A percentile compares a stretch with the other conserved stretches of the same genome.
Conservation (phyloP, 495 filamentous ascomycete genomes). For the Xylona heveae region DNA sequence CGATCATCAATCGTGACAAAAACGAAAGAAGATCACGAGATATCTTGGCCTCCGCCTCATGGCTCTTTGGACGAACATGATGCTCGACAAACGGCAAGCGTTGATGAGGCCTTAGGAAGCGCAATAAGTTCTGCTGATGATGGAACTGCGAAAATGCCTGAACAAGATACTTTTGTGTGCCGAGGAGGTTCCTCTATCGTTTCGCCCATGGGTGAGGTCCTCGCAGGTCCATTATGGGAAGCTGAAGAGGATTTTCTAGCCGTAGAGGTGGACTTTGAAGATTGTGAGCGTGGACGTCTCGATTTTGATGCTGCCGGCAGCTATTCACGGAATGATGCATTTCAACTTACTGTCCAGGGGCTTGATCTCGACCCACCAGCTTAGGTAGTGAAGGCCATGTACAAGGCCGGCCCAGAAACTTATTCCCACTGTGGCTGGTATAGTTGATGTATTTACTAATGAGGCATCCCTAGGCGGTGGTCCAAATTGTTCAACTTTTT, state of each 20-base stretch:
- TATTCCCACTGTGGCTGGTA: no score
- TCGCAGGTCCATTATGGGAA: slow-evolving; percentile 72
- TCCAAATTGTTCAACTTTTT: no score
- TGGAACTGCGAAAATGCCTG: no score
- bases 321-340: slow-evolving; percentile 14
- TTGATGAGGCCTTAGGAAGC: background rate
- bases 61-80: slow-evolving; percentile 5
- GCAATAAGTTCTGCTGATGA: no score
- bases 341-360: slow-evolving; percentile 3
- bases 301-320: slow-evolving; percentile 26
- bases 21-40: slow-evolving; percentile 30
- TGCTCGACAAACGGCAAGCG: slow-evolving; percentile 1
- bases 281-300: slow-evolving; percentile 37
- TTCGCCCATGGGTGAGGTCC: slow-evolving; percentile 51
- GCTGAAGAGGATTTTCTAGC: slow-evolving; percentile 36
- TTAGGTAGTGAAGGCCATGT: no score
- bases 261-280: slow-evolving; percentile 35
- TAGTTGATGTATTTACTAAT: no score
- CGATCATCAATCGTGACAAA: slow-evolving; percentile 17
- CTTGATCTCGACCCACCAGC: slow-evolving; percentile 2
- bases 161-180: no score
- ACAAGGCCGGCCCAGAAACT: no score
- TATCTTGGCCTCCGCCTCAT: slow-evolving; percentile 21
- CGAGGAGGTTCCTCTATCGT: slow-evolving; percentile 71
- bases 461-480: no score